phyloP scores from a whole-genome alignment of 139 green algal species.

The Penium margaritaceum region DNA sequence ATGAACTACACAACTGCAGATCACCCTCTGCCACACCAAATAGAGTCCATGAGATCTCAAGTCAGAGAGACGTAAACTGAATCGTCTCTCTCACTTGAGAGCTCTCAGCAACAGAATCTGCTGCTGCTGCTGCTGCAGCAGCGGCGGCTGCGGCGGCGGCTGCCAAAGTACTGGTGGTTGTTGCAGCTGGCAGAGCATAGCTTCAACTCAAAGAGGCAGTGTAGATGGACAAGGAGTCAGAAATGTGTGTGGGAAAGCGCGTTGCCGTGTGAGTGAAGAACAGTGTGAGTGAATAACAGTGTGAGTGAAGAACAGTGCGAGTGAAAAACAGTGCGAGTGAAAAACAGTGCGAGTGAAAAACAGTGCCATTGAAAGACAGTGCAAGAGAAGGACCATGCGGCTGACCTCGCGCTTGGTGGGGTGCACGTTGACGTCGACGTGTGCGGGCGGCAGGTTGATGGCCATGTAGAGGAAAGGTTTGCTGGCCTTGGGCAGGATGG shows the following conservation, averaged over 20 bases:
- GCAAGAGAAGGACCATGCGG: background rate
- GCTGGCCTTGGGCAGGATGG: constrained; percentile 63
- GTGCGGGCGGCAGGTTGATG: constrained; percentile 60
- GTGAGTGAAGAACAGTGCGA: background rate
- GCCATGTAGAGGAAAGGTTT: constrained; percentile 83
- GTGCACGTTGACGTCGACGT: constrained; percentile 92
- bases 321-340: background rate
- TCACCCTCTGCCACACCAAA: no score
- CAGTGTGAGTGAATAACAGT: background rate
- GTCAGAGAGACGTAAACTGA: no score
- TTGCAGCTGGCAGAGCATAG: no score
- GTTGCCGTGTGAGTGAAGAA: background rate
- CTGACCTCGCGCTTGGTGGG: constrained; percentile 76
- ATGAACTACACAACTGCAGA: no score
- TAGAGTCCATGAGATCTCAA: no score
- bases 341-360: background rate
- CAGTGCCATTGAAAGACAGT: background rate
- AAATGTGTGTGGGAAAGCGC: background rate
- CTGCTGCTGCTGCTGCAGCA: no score
- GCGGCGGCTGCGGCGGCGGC: no score
- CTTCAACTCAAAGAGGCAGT: no score
- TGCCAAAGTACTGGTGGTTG: no score
- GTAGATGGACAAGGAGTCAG: no score
- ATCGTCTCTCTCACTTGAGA: no score
- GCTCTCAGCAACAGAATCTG: no score